A percentile compares a stretch with the other conserved stretches of the same genome.
phyloP scores from a whole-genome alignment of 1,284 basidiomycete species.

The Ceratobasidium sp. region DNA sequence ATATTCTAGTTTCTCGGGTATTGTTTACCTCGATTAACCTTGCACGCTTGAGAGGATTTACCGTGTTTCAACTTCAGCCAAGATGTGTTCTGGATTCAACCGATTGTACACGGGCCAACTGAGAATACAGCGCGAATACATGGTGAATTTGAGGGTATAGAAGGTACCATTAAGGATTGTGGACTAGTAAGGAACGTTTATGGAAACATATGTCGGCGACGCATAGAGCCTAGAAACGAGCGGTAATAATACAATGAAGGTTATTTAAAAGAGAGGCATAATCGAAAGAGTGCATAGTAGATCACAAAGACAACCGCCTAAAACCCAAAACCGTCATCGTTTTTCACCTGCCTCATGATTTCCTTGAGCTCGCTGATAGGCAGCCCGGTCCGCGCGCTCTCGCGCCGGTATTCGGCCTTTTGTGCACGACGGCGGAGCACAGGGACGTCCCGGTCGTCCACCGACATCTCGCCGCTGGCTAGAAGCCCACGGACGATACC shows the following conservation, averaged over 20 bases:
- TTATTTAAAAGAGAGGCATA: neutral
- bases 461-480: conserved; percentile 2
- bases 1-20: too few species aligned
- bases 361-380: conserved; percentile 33
- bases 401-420: conserved; percentile 20
- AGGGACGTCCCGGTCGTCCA: conserved; percentile 30
- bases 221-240: conserved; percentile 8
- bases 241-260: conserved; percentile 18
- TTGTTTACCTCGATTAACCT: too few species aligned
- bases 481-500: conserved; percentile 1
- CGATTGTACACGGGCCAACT: too few species aligned
- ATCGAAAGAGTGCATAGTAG: neutral
- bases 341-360: conserved; percentile 7
- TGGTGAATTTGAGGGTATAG: conserved; percentile 2
- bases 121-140: neutral
- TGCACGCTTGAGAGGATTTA: too few species aligned
- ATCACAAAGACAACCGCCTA: neutral
- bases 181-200: conserved; percentile 6
- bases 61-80: too few species aligned
- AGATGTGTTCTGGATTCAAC: too few species aligned
- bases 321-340: conserved; percentile 4
- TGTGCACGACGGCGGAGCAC: conserved; percentile 34
- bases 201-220: conserved; percentile 14
- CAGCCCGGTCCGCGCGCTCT: conserved; percentile 34
- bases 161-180: conserved; percentile 29